Base-by-base conservation (phyloP, 1,284 basidiomycete species). In the Quambalaria eucalypti region DNA sequence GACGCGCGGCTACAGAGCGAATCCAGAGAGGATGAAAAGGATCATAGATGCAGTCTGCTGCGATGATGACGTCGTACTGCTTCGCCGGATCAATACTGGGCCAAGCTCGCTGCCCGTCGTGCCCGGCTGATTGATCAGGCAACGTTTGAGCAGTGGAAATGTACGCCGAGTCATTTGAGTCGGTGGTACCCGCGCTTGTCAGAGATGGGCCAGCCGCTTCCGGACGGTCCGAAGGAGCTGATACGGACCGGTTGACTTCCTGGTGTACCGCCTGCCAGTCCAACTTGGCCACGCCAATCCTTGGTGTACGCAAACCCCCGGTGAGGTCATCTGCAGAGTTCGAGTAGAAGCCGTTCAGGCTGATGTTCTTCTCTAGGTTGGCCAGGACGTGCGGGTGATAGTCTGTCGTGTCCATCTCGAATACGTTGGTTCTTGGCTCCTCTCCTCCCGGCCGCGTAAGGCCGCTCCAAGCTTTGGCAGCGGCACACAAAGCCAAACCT, bases 31-130 rank as follows among this genome's bases (percentile, higher is more conserved):
- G 65, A 50, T 73, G 70, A 2, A 59, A 46, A 6, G 64, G 59
- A 48, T 73, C 68, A 52, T 73, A 73, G 23, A 73, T 59, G 50
- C 70, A 73, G 48, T 73, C 70, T 28, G 68, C 66, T 25, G 68
- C 69, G 38, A 72, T 50, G 38, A 72, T 40, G 19, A 65, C 29
- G 36, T 71, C 69, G 36, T 65, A 68, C 12, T 38, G 33, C 4
- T 25, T 53, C 21, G 55, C 44, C 1, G 14, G 49, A 21, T 25
- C 40, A 30, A 16, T 16, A 14, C 10, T 21, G 29, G 28, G 28
- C 10, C 5, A 3, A 36, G 48, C 30, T 29, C 14, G 28, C 21
- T 9, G 8, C 16, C 19, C 23, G 30, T 30, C 25, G 23, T 25
- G 29, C 4, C 42, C 23, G 9, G 51, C 48, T 19, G 51, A 50